These are phyloP conservation scores for Colletotrichum sp. DNA, from an alignment of 2,329 filamentous ascomycete genomes.

Conservation along the genomic window DNA sequence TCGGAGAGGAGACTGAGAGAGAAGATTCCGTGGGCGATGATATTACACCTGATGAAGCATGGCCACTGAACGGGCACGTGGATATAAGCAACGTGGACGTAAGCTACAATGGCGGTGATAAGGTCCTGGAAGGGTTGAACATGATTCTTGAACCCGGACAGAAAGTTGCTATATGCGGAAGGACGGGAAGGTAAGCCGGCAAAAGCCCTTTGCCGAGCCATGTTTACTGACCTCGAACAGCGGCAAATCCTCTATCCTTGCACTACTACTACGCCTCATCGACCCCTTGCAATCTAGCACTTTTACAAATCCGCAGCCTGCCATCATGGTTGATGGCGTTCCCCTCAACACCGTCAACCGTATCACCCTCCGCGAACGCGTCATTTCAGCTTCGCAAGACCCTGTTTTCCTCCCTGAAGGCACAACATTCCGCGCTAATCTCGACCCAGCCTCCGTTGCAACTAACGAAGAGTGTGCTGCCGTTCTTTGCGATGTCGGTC, in stretches of 20 bases:
- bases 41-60: conserved; percentile 22
- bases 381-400: conserved; percentile 60
- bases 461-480: conserved; percentile 34
- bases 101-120: neutral
- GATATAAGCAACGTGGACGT: conserved; percentile 34
- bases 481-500: conserved; percentile 33
- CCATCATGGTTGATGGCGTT: conserved; percentile 47
- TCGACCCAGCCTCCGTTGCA: conserved; percentile 42
- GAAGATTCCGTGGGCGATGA: conserved; percentile 25
- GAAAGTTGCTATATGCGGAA: conserved; percentile 40
- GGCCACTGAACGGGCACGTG: conserved; percentile 34
- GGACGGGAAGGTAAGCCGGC: conserved; percentile 29
- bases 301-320: neutral
- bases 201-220: neutral
- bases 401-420: conserved; percentile 51
- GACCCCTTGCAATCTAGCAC: conserved; percentile 34
- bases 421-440: conserved; percentile 41
- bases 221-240: conserved; percentile 20
- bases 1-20: conserved; percentile 25
- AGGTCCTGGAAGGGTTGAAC: neutral
- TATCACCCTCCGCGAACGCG: conserved; percentile 43
- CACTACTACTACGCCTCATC: conserved; percentile 44
- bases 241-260: conserved; percentile 48
- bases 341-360: conserved; percentile 43
- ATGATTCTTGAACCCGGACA: conserved; percentile 32